Conservation (phyloP, 2,329 filamentous ascomycete species). For the Fusarium heterosporum region DNA sequence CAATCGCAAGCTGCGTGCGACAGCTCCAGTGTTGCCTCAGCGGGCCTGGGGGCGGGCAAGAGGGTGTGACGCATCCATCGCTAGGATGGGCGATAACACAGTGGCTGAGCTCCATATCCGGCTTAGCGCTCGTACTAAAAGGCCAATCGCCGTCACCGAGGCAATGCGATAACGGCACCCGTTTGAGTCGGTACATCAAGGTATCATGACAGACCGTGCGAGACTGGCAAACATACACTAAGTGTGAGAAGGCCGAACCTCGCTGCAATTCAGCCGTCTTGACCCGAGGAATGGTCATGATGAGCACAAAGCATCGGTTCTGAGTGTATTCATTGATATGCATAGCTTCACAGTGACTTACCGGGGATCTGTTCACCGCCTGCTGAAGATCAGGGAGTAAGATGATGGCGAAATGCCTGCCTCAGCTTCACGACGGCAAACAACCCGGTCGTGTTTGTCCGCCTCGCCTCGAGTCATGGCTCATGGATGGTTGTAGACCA, state of each 20-base stretch:
- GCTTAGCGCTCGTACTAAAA: slow-evolving; percentile 32
- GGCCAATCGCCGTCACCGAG: slow-evolving; percentile 49
- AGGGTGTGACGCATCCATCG: slow-evolving; percentile 52
- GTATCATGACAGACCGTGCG: slow-evolving; percentile 44
- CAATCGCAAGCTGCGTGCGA: slow-evolving; percentile 44
- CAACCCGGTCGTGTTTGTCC: slow-evolving; percentile 31
- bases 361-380: slow-evolving; percentile 11
- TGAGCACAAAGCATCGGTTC: not conserved
- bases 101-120: slow-evolving; percentile 43
- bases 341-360: not conserved
- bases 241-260: slow-evolving; percentile 26
- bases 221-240: slow-evolving; percentile 13
- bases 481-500: slow-evolving; percentile 16
- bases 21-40: slow-evolving; percentile 52
- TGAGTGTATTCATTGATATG: not conserved
- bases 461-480: slow-evolving; percentile 36
- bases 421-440: slow-evolving; percentile 33
- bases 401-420: slow-evolving; percentile 27
- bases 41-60: slow-evolving; percentile 43
- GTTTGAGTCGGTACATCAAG: slow-evolving; percentile 41
- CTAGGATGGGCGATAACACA: slow-evolving; percentile 50
- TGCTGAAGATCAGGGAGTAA: slow-evolving; percentile 9
- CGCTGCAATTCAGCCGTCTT: slow-evolving; percentile 31
- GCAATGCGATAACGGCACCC: slow-evolving; percentile 52
- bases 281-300: slow-evolving; percentile 23